A percentile compares a stretch with the other conserved stretches of the same genome.
phyloP scores from a whole-genome alignment of 2,329 filamentous ascomycete species.

The Fonsecaea monophora region DNA sequence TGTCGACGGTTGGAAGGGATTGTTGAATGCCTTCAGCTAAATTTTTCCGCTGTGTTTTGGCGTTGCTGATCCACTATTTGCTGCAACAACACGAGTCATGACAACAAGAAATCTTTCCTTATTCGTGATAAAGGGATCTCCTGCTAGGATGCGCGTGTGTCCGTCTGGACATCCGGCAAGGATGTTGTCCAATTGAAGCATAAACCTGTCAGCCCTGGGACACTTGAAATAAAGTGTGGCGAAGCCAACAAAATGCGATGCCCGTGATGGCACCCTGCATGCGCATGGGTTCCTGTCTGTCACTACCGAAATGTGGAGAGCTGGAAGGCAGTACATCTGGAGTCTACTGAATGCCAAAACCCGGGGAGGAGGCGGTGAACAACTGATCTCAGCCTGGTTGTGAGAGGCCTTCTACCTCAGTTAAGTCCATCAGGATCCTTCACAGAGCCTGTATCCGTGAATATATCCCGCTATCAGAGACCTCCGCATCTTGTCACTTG shows the following conservation, averaged over 20 bases:
- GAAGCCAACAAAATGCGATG: conserved; percentile 8
- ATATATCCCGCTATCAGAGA: background rate
- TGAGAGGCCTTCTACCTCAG: background rate
- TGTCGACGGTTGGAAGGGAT: background rate
- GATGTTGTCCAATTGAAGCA: background rate
- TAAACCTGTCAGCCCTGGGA: background rate
- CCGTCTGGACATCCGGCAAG: background rate
- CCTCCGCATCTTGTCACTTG: background rate
- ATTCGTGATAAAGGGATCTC: background rate
- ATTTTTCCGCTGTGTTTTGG: background rate
- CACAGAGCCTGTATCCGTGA: background rate
- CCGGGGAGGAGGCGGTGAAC: background rate
- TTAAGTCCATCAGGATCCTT: background rate
- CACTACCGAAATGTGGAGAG: conserved; percentile 6
- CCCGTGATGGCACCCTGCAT: conserved; percentile 5
- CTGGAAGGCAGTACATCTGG: conserved; percentile 7
- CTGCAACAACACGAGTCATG: background rate
- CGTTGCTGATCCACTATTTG: background rate
- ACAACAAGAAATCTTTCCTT: background rate
- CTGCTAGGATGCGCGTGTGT: background rate
- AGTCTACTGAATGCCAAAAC: conserved; percentile 3
- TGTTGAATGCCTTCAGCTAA: background rate
- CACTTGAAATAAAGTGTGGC: conserved; percentile 29
- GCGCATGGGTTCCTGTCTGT: background rate
- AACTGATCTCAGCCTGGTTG: background rate